phyloP scores from a whole-genome alignment of 768 basidiomycete genomes.

The Mycena metata region DNA sequence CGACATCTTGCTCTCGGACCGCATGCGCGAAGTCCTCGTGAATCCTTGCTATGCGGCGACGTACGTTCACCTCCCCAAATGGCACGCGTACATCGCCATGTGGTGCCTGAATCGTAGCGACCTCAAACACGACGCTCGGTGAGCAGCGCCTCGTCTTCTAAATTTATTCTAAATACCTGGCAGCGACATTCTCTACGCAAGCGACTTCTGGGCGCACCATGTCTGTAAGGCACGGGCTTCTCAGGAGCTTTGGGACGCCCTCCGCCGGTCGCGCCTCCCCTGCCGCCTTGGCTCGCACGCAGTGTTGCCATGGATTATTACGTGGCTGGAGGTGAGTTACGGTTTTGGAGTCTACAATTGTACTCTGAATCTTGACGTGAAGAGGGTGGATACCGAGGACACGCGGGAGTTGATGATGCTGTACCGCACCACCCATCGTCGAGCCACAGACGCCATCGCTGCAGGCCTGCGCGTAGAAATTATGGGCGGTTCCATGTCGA shows the following conservation, averaged over 20 bases:
- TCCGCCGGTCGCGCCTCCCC: slow-evolving; percentile 4
- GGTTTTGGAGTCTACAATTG: neutral
- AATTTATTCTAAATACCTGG: no score
- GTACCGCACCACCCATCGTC: neutral
- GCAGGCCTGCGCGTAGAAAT: neutral
- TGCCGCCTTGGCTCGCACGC: slow-evolving; percentile 3
- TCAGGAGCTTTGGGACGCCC: slow-evolving; percentile 18
- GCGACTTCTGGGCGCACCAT: slow-evolving; percentile 17
- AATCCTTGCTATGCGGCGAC: neutral
- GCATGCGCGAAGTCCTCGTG: neutral
- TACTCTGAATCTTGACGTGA: neutral
- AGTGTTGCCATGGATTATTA: slow-evolving; percentile 8
- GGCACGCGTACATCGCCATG: slow-evolving; percentile 18
- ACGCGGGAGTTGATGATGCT: slow-evolving; percentile 5
- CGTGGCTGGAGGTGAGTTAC: slow-evolving; percentile 6
- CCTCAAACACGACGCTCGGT: slow-evolving; percentile 18
- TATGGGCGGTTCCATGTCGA: neutral
- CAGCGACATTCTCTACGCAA: slow-evolving; percentile 22
- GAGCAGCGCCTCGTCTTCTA: neutral
- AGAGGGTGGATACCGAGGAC: slow-evolving; percentile 13
- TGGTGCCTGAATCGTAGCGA: slow-evolving; percentile 13
- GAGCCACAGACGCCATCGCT: neutral
- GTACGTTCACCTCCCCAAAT: neutral
- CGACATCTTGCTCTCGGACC: neutral
- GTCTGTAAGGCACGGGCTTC: slow-evolving; percentile 2